Conservation (phyloP, 495 filamentous ascomycete species). For the Xylaria flabelliformis region DNA sequence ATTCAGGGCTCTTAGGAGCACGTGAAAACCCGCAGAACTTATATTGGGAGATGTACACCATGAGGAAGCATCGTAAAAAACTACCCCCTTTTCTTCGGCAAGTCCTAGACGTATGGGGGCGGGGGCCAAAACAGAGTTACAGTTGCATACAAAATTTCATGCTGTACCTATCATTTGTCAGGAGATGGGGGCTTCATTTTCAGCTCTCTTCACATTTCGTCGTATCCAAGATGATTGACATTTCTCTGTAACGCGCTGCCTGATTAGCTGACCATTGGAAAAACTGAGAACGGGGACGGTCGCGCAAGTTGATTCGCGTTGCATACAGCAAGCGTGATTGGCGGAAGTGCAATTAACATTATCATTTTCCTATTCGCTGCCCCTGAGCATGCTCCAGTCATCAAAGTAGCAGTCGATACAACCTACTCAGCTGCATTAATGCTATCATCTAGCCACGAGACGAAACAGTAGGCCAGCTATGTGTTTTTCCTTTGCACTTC, state of each 20-base stretch:
- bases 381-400: not conserved
- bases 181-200: not conserved
- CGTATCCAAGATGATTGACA: not conserved
- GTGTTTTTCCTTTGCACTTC: not conserved
- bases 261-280: not conserved
- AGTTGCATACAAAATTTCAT: not conserved
- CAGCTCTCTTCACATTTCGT: not conserved
- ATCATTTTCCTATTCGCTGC: not conserved
- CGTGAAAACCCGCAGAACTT: not conserved
- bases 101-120: not conserved
- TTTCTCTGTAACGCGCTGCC: not conserved
- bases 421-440: not conserved
- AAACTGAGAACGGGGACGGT: not conserved
- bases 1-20: not conserved
- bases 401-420: not conserved
- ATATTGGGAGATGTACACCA: not conserved
- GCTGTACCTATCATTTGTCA: not conserved
- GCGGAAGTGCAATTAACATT: not conserved
- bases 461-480: not conserved
- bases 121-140: not conserved
- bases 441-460: not conserved
- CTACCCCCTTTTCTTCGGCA: not conserved
- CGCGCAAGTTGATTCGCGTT: not conserved
- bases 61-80: not conserved
- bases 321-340: not conserved